Conservation (phyloP, 2,329 filamentous ascomycete species). For the Thermothelomyces thermophilus region DNA sequence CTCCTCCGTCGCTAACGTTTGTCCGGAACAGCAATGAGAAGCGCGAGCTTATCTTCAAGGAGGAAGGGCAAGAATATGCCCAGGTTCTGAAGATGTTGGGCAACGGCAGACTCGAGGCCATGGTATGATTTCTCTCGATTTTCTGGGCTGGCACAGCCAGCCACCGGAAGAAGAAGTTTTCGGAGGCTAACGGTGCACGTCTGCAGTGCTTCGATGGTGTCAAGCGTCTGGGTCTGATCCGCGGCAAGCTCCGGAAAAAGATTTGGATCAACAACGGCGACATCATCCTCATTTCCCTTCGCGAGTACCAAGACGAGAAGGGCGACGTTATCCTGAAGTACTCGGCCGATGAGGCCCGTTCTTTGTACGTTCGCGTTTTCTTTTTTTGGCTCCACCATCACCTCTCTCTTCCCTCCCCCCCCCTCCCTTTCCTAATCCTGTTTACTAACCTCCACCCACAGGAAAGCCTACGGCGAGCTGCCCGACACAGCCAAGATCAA, state of each 20-base stretch:
- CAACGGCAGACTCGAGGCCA: conserved; percentile 70
- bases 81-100: conserved; percentile 83
- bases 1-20: conserved; percentile 10
- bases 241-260: conserved; percentile 98
- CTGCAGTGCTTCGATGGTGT: conserved; percentile 90
- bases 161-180: no score
- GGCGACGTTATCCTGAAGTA: conserved; percentile 93
- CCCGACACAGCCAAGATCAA: conserved; percentile 99
- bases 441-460: conserved; percentile 7
- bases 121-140: conserved; percentile 16
- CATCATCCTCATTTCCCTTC: conserved; percentile 76
- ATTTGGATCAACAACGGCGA: conserved; percentile 99
- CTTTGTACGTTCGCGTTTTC: conserved; percentile 40
- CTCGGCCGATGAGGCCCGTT: conserved; percentile 89
- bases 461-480: conserved; percentile 92
- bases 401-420: not conserved
- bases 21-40: conserved; percentile 70
- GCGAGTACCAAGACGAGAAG: conserved; percentile 85
- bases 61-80: conserved; percentile 77
- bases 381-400: not conserved
- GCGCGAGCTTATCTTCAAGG: conserved; percentile 97
- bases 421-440: not conserved
- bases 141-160: no score
- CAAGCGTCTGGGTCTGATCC: conserved; percentile 62
- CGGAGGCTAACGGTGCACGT: not conserved